Base-by-base conservation (phyloP, 2,329 filamentous ascomycete genomes). In the Arthrobotrys pseudoclavata region DNA sequence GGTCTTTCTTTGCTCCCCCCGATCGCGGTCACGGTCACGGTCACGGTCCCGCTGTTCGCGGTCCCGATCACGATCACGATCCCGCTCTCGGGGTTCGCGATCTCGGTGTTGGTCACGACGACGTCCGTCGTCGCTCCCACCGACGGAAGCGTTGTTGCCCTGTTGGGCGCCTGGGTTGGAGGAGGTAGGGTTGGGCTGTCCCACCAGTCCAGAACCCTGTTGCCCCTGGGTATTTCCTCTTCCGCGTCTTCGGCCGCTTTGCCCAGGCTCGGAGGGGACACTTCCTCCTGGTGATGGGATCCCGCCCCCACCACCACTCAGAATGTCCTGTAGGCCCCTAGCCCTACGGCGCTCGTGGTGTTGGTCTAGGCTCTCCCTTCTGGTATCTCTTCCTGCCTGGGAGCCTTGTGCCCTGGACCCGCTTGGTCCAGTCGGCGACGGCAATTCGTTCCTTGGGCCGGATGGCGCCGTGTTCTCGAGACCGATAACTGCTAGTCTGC, bases 341-440 rank as follows among this genome's bases (percentile, higher is more conserved):
- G 80, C 80, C 26, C 80, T 77, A 1, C 80, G 77, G 13, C 80
- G 79, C 3, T 81, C 72, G 53, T 81, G 76, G 55, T 79, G 79
- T 13, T 81, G 79, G 50, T 81, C 81, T n/a, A 63, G 61, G 37
- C 74, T 77, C 10, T 77, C 74, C 24, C 74, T 48, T 37, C 74
- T 61, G 18, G 62, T 66, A 37, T 77, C 74, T 6, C 74, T 53
- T 18, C 79, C 79, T 47, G 72, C 72, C 31, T 20, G 26, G 20
- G 64, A 40, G 5, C 34, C 50, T 15, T 57, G 68, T 26, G 67
- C 47, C 7, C 80, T 61, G 9, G 68, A 66, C 47, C 63, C 70
- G 12, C 79, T 72, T 47, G 80, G 81, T 15, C 79, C 80, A n/a
- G 80, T 81, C 3, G 74, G 74, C 7, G 80, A 80, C 15, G 80